Conservation (phyloP, 1,139 yeast species). For the Candida dubliniensis region DNA sequence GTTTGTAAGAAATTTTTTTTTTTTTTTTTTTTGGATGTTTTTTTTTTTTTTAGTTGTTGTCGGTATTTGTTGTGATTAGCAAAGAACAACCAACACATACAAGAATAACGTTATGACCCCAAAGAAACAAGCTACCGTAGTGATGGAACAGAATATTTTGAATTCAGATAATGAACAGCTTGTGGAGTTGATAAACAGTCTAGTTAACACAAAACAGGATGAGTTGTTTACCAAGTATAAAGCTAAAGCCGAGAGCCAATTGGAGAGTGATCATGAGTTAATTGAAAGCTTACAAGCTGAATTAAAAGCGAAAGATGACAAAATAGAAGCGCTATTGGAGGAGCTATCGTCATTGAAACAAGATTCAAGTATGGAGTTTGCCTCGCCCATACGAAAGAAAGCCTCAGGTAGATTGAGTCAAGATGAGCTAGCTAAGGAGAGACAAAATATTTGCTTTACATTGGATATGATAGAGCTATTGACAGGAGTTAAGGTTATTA, state of each 20-base stretch:
- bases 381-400: conserved; percentile 41
- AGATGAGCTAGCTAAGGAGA: conserved; percentile 39
- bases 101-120: conserved; percentile 2
- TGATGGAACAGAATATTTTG: conserved; percentile 35
- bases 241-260: conserved; percentile 26
- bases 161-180: conserved; percentile 27
- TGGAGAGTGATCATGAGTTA: conserved; percentile 29
- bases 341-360: conserved; percentile 9
- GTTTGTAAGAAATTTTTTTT: not conserved
- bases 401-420: conserved; percentile 19
- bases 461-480: conserved; percentile 57
- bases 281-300: conserved; percentile 29
- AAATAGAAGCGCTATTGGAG: conserved; percentile 24
- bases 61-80: not conserved
- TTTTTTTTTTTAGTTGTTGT: conserved; percentile 1
- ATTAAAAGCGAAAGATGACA: conserved; percentile 26
- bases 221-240: conserved; percentile 32
- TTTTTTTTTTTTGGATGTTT: not conserved
- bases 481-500: conserved; percentile 54
- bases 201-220: conserved; percentile 39
- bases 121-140: conserved; percentile 4
- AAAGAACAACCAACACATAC: not conserved
- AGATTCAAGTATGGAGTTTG: conserved; percentile 16
- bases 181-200: conserved; percentile 31
- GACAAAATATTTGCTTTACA: conserved; percentile 50